Evolutionary conservation across 495 filamentous ascomycete genomes (phyloP).

Genomic region (Neurospora sublineolata): DNA sequence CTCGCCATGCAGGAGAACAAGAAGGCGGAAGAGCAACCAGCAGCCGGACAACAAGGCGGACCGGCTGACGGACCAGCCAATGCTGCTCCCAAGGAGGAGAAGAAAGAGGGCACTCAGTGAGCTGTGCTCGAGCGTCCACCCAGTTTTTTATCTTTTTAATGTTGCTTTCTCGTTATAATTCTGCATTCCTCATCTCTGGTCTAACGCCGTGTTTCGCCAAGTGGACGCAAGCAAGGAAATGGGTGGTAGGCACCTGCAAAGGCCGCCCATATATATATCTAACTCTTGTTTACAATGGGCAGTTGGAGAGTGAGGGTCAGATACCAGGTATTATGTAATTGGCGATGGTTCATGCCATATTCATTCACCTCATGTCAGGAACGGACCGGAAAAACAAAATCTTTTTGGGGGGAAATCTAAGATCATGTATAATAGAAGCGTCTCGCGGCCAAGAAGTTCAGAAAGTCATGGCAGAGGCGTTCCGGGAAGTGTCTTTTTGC

Average conservation of each 20-base stretch:
- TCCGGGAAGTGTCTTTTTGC: conserved; percentile 1
- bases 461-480: conserved; percentile 15
- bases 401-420: conserved; percentile 1
- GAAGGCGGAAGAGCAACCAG: conserved; percentile 13
- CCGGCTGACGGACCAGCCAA: background rate
- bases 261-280: background rate
- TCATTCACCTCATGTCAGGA: background rate
- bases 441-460: conserved; percentile 3
- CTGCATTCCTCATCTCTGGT: background rate
- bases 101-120: background rate
- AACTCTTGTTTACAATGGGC: background rate
- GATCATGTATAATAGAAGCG: conserved; percentile 7
- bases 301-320: background rate
- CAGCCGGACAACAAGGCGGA: conserved; percentile 6
- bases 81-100: conserved; percentile 5
- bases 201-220: background rate
- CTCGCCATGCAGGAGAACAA: conserved; percentile 45
- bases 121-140: background rate
- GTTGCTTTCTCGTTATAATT: background rate
- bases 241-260: background rate
- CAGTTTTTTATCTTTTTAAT: background rate
- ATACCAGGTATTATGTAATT: background rate
- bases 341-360: background rate
- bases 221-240: background rate
- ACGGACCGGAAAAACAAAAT: conserved; percentile 7